Conservation (phyloP, 495 filamentous ascomycete species). For the Thermothielavioides terrestris region DNA sequence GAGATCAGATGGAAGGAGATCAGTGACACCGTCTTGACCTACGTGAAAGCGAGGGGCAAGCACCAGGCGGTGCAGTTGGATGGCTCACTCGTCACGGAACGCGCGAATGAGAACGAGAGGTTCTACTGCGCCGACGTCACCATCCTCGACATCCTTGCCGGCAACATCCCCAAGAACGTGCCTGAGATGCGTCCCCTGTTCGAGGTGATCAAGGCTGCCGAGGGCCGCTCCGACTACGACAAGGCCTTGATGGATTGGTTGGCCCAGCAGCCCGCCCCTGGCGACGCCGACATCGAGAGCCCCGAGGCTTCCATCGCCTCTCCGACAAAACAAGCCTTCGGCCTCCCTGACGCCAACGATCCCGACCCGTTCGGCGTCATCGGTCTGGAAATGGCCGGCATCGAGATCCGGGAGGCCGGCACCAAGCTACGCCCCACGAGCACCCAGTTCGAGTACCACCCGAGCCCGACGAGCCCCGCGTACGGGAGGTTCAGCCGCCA, state of each 20-base stretch:
- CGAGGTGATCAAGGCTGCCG: constrained; percentile 75
- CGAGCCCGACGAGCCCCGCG: constrained; percentile 67
- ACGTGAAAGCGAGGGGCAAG: constrained; percentile 79
- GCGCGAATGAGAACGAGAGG: constrained; percentile 79
- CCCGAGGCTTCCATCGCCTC: constrained; percentile 25
- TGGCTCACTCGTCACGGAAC: constrained; percentile 75
- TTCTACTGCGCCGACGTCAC: constrained; percentile 70
- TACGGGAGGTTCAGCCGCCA: constrained; percentile 57
- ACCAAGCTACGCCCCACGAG: constrained; percentile 57
- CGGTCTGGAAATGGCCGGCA: constrained; percentile 71
- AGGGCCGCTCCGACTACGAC: constrained; percentile 69
- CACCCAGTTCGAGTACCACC: constrained; percentile 73
- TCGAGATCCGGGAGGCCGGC: constrained; percentile 81
- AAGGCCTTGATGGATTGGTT: constrained; percentile 41
- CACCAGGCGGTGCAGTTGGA: constrained; percentile 76
- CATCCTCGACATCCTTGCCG: constrained; percentile 73
- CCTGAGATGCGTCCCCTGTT: constrained; percentile 56
- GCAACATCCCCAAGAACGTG: constrained; percentile 63
- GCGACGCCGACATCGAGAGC: constrained; percentile 56
- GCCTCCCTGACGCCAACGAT: constrained; percentile 65
- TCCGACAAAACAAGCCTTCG: constrained; percentile 46
- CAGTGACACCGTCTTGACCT: constrained; percentile 66
- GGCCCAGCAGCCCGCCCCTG: constrained; percentile 55
- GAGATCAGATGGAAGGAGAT: constrained; percentile 55
- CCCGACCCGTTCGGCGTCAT: constrained; percentile 86